Conservation (phyloP, 257 asterid species). For the Petunia secreta region DNA sequence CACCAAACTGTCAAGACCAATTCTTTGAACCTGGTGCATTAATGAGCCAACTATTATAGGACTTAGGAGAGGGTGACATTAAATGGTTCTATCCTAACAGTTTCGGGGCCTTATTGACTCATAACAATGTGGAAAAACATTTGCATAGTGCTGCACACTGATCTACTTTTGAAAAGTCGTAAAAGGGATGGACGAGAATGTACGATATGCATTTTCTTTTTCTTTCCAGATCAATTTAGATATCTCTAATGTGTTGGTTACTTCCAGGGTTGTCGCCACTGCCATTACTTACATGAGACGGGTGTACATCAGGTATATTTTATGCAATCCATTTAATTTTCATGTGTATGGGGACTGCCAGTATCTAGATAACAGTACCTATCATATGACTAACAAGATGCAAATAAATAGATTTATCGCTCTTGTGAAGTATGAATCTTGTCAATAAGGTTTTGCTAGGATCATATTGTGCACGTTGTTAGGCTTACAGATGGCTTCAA, state of each 20-base stretch:
- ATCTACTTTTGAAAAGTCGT: neutral
- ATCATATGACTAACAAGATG: neutral
- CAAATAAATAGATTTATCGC: neutral
- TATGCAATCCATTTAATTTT: neutral
- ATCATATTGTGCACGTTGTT: neutral
- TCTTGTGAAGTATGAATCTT: neutral
- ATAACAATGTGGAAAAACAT: neutral
- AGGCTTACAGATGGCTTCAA: neutral
- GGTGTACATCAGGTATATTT: conserved; percentile 68
- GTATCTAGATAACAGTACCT: conserved; percentile 57
- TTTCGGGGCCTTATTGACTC: neutral
- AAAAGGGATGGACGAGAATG: neutral
- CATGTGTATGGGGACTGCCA: conserved; percentile 5
- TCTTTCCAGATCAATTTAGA: neutral
- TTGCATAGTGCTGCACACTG: neutral
- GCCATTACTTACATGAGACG: conserved; percentile 96
- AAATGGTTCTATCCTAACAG: neutral
- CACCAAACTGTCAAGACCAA: neutral
- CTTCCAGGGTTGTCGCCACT: conserved; percentile 95
- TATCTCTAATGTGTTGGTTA: conserved; percentile 33
- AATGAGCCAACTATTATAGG: neutral
- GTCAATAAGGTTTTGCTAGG: neutral
- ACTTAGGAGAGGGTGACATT: neutral
- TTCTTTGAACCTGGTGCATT: neutral
- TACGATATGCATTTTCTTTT: neutral